Percentiles rank a stretch among this genome's conserved stretches.
Conservation (phyloP, 495 filamentous ascomycete genomes). For the Diplogelasinospora grovesii region DNA sequence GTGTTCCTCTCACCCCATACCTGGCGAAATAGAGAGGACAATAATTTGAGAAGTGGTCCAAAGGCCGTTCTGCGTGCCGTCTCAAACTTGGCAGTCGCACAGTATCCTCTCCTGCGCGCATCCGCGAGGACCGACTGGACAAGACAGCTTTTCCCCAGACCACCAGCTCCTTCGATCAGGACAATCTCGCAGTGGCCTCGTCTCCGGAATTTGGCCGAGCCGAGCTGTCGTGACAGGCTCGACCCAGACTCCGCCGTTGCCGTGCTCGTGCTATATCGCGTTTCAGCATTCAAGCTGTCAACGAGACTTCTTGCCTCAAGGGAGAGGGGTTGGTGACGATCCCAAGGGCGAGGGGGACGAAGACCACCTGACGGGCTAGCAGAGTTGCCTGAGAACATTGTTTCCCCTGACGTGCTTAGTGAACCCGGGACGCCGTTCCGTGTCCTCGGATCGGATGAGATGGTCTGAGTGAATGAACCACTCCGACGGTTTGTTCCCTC, state of each 20-base stretch:
- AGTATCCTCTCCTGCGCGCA: conserved; percentile 70
- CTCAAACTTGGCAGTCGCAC: conserved; percentile 79
- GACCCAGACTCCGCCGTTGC: conserved; percentile 25
- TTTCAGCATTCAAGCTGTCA: conserved; percentile 26
- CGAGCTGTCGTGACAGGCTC: conserved; percentile 38
- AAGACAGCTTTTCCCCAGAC: conserved; percentile 78
- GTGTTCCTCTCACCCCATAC: conserved; percentile 88
- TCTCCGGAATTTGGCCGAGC: conserved; percentile 53
- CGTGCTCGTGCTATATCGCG: conserved; percentile 21
- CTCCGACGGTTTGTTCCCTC: conserved; percentile 34
- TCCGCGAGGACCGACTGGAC: conserved; percentile 69
- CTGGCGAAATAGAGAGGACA: conserved; percentile 80
- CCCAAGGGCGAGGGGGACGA: conserved; percentile 27
- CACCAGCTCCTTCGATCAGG: conserved; percentile 65
- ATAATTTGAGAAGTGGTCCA: conserved; percentile 69
- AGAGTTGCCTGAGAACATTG: conserved; percentile 30
- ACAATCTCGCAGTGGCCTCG: conserved; percentile 72
- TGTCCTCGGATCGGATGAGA: conserved; percentile 43
- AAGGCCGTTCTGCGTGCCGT: conserved; percentile 74
- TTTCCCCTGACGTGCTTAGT: conserved; percentile 28
- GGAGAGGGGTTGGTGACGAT: conserved; percentile 30
- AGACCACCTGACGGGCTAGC: conserved; percentile 16
- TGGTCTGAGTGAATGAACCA: conserved; percentile 40
- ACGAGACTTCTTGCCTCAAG: conserved; percentile 26
- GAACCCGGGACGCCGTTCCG: conserved; percentile 30